Base-by-base conservation (phyloP, 179 eudicot genomes). In the Silene vulgaris region DNA sequence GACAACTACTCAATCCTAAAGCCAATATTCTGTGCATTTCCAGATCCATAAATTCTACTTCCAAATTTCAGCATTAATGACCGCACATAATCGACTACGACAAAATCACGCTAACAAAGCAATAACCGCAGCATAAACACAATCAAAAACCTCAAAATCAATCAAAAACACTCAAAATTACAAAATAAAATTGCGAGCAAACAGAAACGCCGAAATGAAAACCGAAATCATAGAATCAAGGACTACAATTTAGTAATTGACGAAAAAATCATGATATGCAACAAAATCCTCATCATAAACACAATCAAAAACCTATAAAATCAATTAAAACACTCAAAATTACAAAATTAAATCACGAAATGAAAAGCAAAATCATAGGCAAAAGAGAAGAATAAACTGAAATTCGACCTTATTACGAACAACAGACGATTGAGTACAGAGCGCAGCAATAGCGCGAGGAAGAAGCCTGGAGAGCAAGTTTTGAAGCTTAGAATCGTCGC, bases 401-500 rank as follows among this genome's bases (percentile, higher is more conserved):
- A 56, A 8, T 12, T 21, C 6, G 2, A 94, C 98, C 90, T 94
- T 94, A 77, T 88, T 89, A 14, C 96, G 86, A 80, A 92, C 84
- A 17, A 83, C 71, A 60, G 85, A 23, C 5, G 97, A 88, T 45
- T 71, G 74, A 76, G 91, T 78, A 5, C 91, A 84, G 74, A 92
- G 96, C 35, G 88, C 84, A 20, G 95, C 87, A 59, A 92, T 85
- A 59, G 92, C 85, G 54, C 88, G 84, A 54, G 97, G 99, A 68
- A 92, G 96, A 80, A 95, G 86, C 85, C 77, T 90, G 77, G 86
- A 82, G 76, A 95, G 95, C 85, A 95, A 88, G 89, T 23, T 78
- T 79, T 87, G 80, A 29, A 95, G 93, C 65, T 89, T 90, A 21
- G 93, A 84, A 77, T 92, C 96, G 61, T 93, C 97, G 72, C 95